A percentile compares a stretch with the other conserved stretches of the same genome.
Conservation (phyloP, 495 filamentous ascomycete species). For the Penicillium simplicissimum region DNA sequence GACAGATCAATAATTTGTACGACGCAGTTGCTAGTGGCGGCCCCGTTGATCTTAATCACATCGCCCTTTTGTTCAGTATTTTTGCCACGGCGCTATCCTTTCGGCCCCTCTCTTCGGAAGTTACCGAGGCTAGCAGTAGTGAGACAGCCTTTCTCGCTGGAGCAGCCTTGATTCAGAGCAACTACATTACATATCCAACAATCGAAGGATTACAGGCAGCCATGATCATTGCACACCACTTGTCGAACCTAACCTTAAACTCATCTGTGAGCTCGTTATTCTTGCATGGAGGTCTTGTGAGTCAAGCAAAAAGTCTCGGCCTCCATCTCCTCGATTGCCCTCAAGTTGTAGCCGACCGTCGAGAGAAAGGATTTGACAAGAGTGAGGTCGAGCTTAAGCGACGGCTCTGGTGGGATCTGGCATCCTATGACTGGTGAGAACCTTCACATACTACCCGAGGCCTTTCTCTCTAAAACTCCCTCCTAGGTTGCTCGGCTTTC, state of each 20-base stretch:
- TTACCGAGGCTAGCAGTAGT: conserved; percentile 30
- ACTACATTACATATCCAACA: conserved; percentile 37
- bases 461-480: conserved; percentile 10
- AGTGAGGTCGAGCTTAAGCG: conserved; percentile 40
- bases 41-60: conserved; percentile 23
- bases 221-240: conserved; percentile 40
- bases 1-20: conserved; percentile 40
- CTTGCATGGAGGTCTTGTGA: conserved; percentile 33
- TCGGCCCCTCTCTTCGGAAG: conserved; percentile 26
- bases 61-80: conserved; percentile 44
- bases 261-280: conserved; percentile 37
- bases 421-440: conserved; percentile 47
- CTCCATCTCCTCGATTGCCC: conserved; percentile 46
- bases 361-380: conserved; percentile 17
- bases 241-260: conserved; percentile 29
- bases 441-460: conserved; percentile 1
- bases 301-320: conserved; percentile 43
- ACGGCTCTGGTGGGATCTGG: conserved; percentile 51
- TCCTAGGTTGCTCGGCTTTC: conserved; percentile 35
- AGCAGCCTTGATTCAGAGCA: conserved; percentile 38
- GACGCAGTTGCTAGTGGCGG: conserved; percentile 13
- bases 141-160: conserved; percentile 36
- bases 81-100: conserved; percentile 40
- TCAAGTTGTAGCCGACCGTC: conserved; percentile 14
- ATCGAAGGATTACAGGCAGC: conserved; percentile 49